Evolutionary conservation across 1,284 basidiomycete genomes (phyloP).

Genomic region (Fomitopsis palustris): DNA sequence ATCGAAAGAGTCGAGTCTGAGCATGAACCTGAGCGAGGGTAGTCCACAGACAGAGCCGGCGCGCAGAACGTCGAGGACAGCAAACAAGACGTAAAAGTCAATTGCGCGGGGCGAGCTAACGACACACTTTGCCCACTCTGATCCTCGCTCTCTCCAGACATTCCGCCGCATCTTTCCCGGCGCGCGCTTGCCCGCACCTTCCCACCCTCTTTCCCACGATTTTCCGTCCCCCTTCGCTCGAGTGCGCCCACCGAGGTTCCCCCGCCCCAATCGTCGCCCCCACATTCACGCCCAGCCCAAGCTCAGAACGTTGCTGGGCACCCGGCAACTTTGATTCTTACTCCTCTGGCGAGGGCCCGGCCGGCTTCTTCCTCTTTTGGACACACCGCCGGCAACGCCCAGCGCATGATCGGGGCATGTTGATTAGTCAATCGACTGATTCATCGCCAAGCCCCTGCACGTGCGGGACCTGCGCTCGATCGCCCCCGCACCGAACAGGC

Average conservation of each 20-base stretch:
- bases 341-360: not conserved
- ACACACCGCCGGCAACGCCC: not conserved
- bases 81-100: not conserved
- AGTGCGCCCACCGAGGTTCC: not conserved
- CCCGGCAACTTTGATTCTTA: not conserved
- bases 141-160: not conserved
- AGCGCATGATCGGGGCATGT: not conserved
- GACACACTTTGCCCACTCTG: not conserved
- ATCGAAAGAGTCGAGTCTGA: constrained; percentile 11
- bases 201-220: not conserved
- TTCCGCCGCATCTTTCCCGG: constrained; percentile 3
- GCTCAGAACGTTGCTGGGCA: not conserved
- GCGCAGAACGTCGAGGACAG: not conserved
- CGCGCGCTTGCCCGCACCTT: not conserved
- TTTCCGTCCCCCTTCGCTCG: not conserved
- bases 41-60: not conserved
- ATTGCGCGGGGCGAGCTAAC: not conserved
- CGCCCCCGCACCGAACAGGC: not conserved
- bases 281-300: not conserved
- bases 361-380: not conserved
- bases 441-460: constrained; percentile 8
- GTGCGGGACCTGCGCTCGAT: not conserved
- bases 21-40: constrained; percentile 12
- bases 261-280: not conserved
- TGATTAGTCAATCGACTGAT: constrained; percentile 4